Evolutionary conservation across 1,284 basidiomycete genomes (phyloP).

Genomic region (Pseudozyma thailandica): DNA sequence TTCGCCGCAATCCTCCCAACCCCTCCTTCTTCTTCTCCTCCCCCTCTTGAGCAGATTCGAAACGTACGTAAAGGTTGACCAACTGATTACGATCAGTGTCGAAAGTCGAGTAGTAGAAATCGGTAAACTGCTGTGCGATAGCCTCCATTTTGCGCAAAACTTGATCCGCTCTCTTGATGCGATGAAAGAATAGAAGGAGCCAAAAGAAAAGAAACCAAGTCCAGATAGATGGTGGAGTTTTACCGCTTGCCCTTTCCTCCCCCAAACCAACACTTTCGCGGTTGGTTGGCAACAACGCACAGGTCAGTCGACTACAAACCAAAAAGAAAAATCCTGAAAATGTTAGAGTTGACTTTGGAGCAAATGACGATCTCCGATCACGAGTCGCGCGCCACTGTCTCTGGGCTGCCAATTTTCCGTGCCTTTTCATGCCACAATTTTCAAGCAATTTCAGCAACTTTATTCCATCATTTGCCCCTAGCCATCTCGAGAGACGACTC

Average conservation of each 20-base stretch:
- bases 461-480: too few species aligned
- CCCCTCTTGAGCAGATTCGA: neutral
- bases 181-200: neutral
- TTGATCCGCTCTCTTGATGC: neutral
- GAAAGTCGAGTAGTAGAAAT: conserved; percentile 72
- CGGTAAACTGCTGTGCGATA: conserved; percentile 65
- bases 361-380: too few species aligned
- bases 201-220: neutral
- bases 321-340: neutral
- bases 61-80: conserved; percentile 78
- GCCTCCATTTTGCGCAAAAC: conserved; percentile 56
- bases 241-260: too few species aligned
- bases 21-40: too few species aligned
- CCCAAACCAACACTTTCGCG: conserved; percentile 11
- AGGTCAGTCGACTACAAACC: conserved; percentile 1
- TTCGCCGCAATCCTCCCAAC: too few species aligned
- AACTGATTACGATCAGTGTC: conserved; percentile 75
- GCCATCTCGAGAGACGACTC: too few species aligned
- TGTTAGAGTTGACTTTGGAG: conserved; percentile 7
- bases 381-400: too few species aligned
- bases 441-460: too few species aligned
- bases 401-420: too few species aligned
- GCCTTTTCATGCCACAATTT: too few species aligned
- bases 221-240: neutral
- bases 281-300: neutral